Evolutionary conservation across 768 basidiomycete genomes (phyloP), one percentile per base, ranked within the genome.

Genomic region (Termitomyces sp.): DNA sequence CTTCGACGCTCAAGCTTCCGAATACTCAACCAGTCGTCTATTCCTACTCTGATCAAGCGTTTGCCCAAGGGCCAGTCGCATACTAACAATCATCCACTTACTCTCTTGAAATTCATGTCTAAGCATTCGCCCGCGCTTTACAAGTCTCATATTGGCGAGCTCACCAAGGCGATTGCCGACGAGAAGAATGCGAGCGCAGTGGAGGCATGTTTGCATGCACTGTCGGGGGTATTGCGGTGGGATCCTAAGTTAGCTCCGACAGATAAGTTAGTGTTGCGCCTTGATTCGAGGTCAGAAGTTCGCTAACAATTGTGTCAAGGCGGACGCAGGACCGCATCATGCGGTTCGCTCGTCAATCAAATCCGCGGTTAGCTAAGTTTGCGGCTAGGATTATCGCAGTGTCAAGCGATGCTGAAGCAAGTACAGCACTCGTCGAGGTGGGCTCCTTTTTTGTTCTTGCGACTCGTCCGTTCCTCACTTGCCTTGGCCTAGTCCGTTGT

Each of bases 11-110:
- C 82, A 4, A 83, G 80, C 49, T 81, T 89, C 50, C 82, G 85
- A 48, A 77, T 94, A 62, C 62, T 96, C 66, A 97, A 96, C 66
- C 84, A 87, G 50, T 93, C 95, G 0, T 89, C 88, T 0, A 80
- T 98, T 17, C 85, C 94, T 1, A 85, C 85, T 0, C 78, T 98
- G 23, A 70, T 98, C 62, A 85, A 86, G 61, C 82, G 85, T 26
- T 63, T 87, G 5, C 80, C 82, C 52, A 83, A 78, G 55, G 75
- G 73, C 12, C 65, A 77, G 54, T 70, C 74, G 21, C 68, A 70
- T 23, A 67, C 71, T 28, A 68, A 70, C n/a, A 70, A 68, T 19
- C 75, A 81, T 50, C 83, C 88, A 0, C 73, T 74, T 57, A 72
- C 70, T 1, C 71, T 89, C 15, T 68, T 89, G 54, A 76, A 70